Evolutionary conservation across 2,329 filamentous ascomycete species (phyloP).

Genomic region (Colletotrichum sp.): DNA sequence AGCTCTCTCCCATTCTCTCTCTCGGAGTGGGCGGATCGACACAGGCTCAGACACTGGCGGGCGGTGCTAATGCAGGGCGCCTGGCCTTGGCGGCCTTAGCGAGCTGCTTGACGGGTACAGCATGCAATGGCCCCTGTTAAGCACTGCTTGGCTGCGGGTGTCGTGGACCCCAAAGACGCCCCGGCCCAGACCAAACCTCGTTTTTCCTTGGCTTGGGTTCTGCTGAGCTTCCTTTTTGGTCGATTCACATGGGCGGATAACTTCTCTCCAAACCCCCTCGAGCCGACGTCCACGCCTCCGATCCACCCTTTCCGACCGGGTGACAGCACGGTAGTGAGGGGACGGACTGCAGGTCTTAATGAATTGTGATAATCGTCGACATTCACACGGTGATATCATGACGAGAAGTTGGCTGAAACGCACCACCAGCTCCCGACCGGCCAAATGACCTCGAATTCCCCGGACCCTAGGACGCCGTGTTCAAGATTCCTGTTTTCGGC

Average conservation of each 20-base stretch:
- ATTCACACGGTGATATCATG: slow-evolving; percentile 3
- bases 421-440: not conserved
- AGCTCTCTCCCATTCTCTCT: not conserved
- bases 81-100: slow-evolving; percentile 16
- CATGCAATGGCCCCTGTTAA: slow-evolving; percentile 2
- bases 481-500: not conserved
- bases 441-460: not conserved
- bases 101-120: slow-evolving; percentile 9
- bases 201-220: not conserved
- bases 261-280: not conserved
- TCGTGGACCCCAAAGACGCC: not conserved
- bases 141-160: not conserved
- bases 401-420: not conserved
- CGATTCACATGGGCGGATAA: not conserved
- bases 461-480: not conserved
- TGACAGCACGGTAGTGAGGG: not conserved
- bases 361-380: not conserved
- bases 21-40: slow-evolving; percentile 1
- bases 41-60: slow-evolving; percentile 13
- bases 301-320: not conserved
- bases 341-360: not conserved
- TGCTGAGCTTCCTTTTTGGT: not conserved
- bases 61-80: slow-evolving; percentile 18
- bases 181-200: not conserved
- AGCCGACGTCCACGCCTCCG: not conserved